Base-by-base conservation (phyloP, 495 filamentous ascomycete genomes). In the Aeminium ludgeri region DNA sequence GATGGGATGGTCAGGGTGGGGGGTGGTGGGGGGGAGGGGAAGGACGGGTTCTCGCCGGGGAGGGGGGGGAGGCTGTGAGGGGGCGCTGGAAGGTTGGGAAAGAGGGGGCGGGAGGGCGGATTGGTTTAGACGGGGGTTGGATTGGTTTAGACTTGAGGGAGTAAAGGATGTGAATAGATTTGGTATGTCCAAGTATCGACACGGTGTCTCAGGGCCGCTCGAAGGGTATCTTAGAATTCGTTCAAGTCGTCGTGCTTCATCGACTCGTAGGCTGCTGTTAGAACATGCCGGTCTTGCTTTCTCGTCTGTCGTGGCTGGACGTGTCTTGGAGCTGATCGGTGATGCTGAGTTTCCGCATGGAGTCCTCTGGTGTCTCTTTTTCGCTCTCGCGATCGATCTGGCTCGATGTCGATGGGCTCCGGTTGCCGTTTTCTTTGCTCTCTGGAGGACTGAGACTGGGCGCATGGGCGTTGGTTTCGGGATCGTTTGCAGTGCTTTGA, bases 1-100 rank as follows among this genome's bases (percentile, higher is more conserved):
- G 51, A 54, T 40, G 51, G 51, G 0, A 43, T 50, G 41, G 13
- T 50, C n/a, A 47, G 51, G 33, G 23, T 43, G 25, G 16, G 8
- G 20, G 13, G 11, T 30, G 23, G 35, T 2, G 37, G 27, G 7
- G 19, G 38, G n/a, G 32, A 46, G 20, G 44, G 37, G 10, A 46
- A 46, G 19, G 36, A 20, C 3, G 44, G 44, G 3, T 46, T 35
- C 16, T 40, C 37, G 19, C 44, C 44, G 3, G 44, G 44, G 44
- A 46, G 32, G 17, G 18, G 30, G 6, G 20, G 19, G 29, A 33
- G 31, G 31, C 31, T n/a, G 3, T 33, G 11, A 17, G 31, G 12
- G 12, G 12, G 31, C 3, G 12, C 31, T 12, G 11, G 23, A 25
- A 25, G 23, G n/a, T n/a, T 25, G 4, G 23, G 4, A 25, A 25